Base-by-base conservation (phyloP, 139 green algal species). In the Ettlia oleoabundans region DNA sequence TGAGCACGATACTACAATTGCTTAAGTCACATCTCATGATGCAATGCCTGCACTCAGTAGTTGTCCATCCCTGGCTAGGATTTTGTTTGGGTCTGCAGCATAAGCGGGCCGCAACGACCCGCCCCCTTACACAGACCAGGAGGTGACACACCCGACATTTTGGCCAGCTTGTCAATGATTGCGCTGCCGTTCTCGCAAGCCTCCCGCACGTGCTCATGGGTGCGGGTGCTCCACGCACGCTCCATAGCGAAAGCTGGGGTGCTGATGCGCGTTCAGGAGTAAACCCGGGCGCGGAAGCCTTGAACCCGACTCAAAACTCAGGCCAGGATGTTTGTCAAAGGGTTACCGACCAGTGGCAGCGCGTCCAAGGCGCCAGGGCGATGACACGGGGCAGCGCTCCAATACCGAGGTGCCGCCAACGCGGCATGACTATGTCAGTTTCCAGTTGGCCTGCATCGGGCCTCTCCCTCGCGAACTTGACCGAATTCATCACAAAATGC, bases 111-210 rank as follows among this genome's bases (percentile, higher is more conserved):
- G 13, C 47, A 58, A 58, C 13, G 47, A 15, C 47, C 47, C 13
- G 15, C 47, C 10, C 47, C 47, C 47, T 58, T 58, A 15, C 47
- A 58, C n/a, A n/a, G n/a, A n/a, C n/a, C n/a, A n/a, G n/a, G n/a
- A n/a, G n/a, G n/a, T n/a, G n/a, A n/a, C n/a, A n/a, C 51, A 79
- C 72, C 72, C 8, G 51, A 68, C 52, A 68, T 58, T 24, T 66
- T 79, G 32, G 72, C 37, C 22, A 79, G 72, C 72, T 65, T 79
- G 5, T 79, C 72, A 38, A 79, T 79, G 51, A 79, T 79, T 2
- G 22, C 32, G 2, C 28, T 58, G 32, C 72, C 72, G 1, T 66
- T 35, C 8, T 67, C 52, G 51, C 72, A 79, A 4, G 72, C 72
- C 26, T 79, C 32, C 8, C 26, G 51, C 13, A 79, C 72, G 35